Conservation (phyloP, 2,329 filamentous ascomycete species). For the Lachnellula subtilissima region DNA sequence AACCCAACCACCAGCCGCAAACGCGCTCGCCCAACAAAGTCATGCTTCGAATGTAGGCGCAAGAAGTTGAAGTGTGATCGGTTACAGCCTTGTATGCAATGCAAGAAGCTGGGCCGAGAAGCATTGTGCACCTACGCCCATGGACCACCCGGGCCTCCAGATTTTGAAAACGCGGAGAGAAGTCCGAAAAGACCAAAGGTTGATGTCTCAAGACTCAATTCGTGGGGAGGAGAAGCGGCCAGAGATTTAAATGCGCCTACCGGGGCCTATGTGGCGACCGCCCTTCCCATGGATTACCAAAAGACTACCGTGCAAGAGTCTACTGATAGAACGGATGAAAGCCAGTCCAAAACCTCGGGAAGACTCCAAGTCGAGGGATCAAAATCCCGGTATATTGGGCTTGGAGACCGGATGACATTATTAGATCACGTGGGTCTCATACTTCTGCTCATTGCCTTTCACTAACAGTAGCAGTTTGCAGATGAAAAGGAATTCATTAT, state of each 20-base stretch:
- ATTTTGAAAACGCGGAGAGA: not conserved
- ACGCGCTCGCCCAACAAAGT: slow-evolving; percentile 49
- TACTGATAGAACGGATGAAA: not conserved
- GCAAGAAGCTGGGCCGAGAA: slow-evolving; percentile 23
- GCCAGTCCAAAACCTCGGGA: not conserved
- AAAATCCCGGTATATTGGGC: slow-evolving; percentile 5
- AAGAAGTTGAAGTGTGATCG: slow-evolving; percentile 53
- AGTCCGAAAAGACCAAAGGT: slow-evolving; percentile 2
- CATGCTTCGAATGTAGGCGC: slow-evolving; percentile 52
- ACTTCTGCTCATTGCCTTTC: not conserved
- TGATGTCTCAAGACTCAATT: slow-evolving; percentile 2
- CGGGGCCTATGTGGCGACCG: not conserved
- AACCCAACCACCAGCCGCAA: not conserved
- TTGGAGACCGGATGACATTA: slow-evolving; percentile 1
- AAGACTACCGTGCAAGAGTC: not conserved
- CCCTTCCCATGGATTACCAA: not conserved
- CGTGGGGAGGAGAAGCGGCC: not conserved
- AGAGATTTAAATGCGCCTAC: not conserved
- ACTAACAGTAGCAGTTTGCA: slow-evolving; percentile 1
- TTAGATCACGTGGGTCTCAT: slow-evolving; percentile 6
- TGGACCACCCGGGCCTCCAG: not conserved
- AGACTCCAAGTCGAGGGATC: not conserved
- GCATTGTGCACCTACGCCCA: slow-evolving; percentile 1
- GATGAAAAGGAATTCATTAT: slow-evolving; percentile 2
- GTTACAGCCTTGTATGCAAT: slow-evolving; percentile 50